Conservation (phyloP, 345 rosid species). For the Lepidium sativum region DNA sequence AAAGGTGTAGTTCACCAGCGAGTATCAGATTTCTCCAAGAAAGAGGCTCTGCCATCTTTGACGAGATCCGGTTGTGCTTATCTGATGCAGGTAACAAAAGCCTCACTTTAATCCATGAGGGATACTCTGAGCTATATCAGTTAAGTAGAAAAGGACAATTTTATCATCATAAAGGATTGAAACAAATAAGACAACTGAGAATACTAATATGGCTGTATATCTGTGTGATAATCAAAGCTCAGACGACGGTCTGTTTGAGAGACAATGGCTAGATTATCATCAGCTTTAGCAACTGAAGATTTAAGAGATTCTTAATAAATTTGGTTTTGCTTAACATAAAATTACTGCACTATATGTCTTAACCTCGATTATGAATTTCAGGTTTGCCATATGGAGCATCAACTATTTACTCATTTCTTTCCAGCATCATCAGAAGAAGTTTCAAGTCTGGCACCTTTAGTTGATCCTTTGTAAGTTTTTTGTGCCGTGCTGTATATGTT, state of each 20-base stretch:
- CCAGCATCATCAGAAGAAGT: conserved; percentile 85
- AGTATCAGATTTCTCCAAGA: conserved; percentile 79
- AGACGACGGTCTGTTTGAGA: background rate
- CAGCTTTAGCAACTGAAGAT: conserved; percentile 2
- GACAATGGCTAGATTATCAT: background rate
- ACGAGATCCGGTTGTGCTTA: conserved; percentile 98
- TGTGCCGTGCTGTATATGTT: background rate
- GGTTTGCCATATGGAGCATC: conserved; percentile 98
- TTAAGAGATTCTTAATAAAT: background rate
- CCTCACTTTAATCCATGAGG: background rate
- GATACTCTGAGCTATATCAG: conserved; percentile 1
- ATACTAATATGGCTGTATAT: background rate
- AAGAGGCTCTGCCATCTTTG: conserved; percentile 84
- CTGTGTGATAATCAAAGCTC: background rate
- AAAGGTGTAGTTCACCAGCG: conserved; percentile 87
- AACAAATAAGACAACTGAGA: background rate
- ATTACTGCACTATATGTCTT: background rate
- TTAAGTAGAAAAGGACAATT: background rate
- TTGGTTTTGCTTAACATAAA: background rate
- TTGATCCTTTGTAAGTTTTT: conserved; percentile 82
- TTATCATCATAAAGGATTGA: background rate
- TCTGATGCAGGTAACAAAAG: conserved; percentile 68
- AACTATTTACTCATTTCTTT: conserved; percentile 89
- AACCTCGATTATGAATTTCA: conserved; percentile 27
- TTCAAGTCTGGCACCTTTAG: conserved; percentile 84